A percentile compares a stretch with the other conserved stretches of the same genome.
phyloP scores from a whole-genome alignment of 2,329 filamentous ascomycete species.

The Acarospora socialis region DNA sequence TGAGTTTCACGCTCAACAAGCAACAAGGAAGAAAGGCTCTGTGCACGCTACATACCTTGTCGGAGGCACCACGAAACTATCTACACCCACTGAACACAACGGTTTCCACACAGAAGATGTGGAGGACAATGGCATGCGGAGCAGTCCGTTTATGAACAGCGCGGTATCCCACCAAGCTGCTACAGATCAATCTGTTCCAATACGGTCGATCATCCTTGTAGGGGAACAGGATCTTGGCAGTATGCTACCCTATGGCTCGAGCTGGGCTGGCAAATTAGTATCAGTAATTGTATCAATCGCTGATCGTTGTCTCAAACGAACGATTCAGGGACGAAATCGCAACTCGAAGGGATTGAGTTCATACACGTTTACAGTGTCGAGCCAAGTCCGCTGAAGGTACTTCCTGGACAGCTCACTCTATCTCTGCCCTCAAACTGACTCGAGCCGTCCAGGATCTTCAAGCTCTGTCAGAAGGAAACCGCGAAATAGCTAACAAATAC shows the following conservation, averaged over 20 bases:
- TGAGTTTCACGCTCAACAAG: conserved; percentile 70
- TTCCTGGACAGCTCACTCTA: no score
- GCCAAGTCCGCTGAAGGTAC: conserved; percentile 50
- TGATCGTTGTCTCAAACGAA: conserved; percentile 10
- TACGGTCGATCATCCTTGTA: conserved; percentile 50
- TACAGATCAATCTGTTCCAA: conserved; percentile 37
- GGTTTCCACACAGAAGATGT: conserved; percentile 34
- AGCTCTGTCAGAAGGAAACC: conserved; percentile 53
- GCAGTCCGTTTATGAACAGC: conserved; percentile 52
- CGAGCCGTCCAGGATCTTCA: conserved; percentile 42
- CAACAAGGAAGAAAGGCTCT: conserved; percentile 54
- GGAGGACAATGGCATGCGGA: conserved; percentile 54
- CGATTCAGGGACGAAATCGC: conserved; percentile 45
- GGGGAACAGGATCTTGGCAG: conserved; percentile 59
- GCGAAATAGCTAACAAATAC: conserved; percentile 44
- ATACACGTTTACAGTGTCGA: conserved; percentile 83
- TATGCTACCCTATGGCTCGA: conserved; percentile 21
- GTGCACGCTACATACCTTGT: conserved; percentile 91
- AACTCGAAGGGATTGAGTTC: conserved; percentile 59
- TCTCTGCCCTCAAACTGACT: conserved; percentile 4
- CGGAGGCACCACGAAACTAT: conserved; percentile 48
- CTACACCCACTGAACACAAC: conserved; percentile 23
- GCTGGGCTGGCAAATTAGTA: not conserved
- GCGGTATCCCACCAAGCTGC: conserved; percentile 45
- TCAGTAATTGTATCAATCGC: not conserved